phyloP scores from a whole-genome alignment of 2,329 filamentous ascomycete species.

The Scytalidium sp. region DNA sequence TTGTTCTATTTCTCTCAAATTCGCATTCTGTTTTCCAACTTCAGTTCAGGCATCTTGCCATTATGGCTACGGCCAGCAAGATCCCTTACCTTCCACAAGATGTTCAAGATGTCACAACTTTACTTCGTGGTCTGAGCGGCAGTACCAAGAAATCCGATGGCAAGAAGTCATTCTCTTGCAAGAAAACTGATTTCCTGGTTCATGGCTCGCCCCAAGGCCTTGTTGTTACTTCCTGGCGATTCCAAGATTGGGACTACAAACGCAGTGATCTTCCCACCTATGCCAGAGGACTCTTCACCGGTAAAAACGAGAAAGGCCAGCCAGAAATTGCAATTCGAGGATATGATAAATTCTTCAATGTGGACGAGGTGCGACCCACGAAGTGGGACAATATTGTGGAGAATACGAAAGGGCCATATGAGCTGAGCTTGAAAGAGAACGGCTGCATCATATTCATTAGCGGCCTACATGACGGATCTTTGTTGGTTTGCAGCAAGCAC shows the following conservation, averaged over 20 bases:
- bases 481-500: slow-evolving; percentile 98
- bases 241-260: slow-evolving; percentile 97
- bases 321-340: slow-evolving; percentile 82
- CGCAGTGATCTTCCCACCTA: slow-evolving; percentile 81
- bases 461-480: slow-evolving; percentile 81
- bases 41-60: slow-evolving; percentile 17
- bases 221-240: slow-evolving; percentile 84
- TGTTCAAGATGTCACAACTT: slow-evolving; percentile 54
- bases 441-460: slow-evolving; percentile 99
- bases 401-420: slow-evolving; percentile 83
- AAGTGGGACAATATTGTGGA: slow-evolving; percentile 76
- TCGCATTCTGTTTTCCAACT: slow-evolving; percentile 1
- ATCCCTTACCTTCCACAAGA: slow-evolving; percentile 70
- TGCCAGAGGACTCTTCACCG: slow-evolving; percentile 92
- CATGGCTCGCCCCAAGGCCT: slow-evolving; percentile 59
- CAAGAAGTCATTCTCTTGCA: slow-evolving; percentile 66
- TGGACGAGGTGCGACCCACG: slow-evolving; percentile 76
- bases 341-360: slow-evolving; percentile 99
- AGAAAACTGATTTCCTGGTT: slow-evolving; percentile 75
- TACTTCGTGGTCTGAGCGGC: slow-evolving; percentile 52
- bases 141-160: slow-evolving; percentile 61
- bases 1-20: slow-evolving; percentile 1
- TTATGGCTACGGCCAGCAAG: slow-evolving; percentile 48
- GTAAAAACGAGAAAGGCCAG: slow-evolving; percentile 58
- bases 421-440: slow-evolving; percentile 96